Base-by-base conservation (phyloP, 176 grass and related monocot genomes). In the Juncus effusus region DNA sequence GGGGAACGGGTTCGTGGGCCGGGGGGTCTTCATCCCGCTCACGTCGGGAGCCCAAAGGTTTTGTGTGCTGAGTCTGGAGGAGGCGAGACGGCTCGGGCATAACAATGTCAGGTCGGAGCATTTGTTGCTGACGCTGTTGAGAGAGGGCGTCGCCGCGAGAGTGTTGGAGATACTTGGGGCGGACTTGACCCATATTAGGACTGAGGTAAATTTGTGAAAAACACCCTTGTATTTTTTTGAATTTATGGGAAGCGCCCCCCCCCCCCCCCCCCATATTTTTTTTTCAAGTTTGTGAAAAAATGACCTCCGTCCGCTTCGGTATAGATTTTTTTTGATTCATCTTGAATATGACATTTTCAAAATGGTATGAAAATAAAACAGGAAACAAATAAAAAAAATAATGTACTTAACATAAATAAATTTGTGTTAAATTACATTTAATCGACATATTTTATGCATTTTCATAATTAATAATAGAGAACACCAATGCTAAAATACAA, bases 41-140 rank as follows among this genome's bases (percentile, higher is more conserved):
- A 96, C 93, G 40, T 84, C 88, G 62, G 87, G 93, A 0, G 93
- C 93, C 5, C 91, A 96, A 74, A 77, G 88, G 69, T 81, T 91
- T 86, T 78, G 91, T 44, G 87, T 91, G 63, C 82, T 96, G 56
- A 85, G 84, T 9, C 68, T 96, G 62, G 93, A 96, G 67, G 93
- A 96, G 81, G 93, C 93, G 50, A 87, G 88, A 38, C 93, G 91
- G 60, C 61, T 96, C 71, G 93, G 93, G 65, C 93, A 96, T 70
- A 92, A 96, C 63, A 91, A 96, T 76, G 91, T 96, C 62, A 87
- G 93, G 66, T 89, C 93, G 77, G 93, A 96, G 71, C 93, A 96
- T 67, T 83, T 96, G 77, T 87, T 96, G 86, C 88, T 96, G 79
- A 87, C 84, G 63, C 65, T 96, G 63, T 82, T 96, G 64, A 81